Base-by-base conservation (phyloP, 1,284 basidiomycete genomes). In the Moesziomyces aphidis region DNA sequence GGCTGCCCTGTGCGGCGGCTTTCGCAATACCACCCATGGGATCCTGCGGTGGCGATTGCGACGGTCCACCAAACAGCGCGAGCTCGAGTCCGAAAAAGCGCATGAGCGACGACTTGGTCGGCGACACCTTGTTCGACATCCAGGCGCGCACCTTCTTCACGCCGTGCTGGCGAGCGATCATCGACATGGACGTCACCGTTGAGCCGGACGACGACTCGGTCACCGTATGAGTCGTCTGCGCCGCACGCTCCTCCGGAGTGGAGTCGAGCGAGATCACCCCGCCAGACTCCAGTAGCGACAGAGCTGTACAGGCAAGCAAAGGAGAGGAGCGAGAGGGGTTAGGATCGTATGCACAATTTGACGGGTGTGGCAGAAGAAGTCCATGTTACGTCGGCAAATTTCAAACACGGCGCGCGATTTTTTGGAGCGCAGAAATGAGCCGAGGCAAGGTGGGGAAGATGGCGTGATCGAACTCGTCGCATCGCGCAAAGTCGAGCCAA, bases 51-150 rank as follows among this genome's bases (percentile, higher is more conserved):
- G 68, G 60, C 2, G 63, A 62, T 42, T 77, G 75, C 4, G 63
- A 69, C 4, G 75, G 75, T 5, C 75, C 75, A 28, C 75, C 75
- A 34, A 77, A 77, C n/a, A 77, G 65, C 3, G 59, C 55, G 17
- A 77, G 58, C 39, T 73, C 61, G 19, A 77, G 68, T 23, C 75
- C 75, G n/a, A 77, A 77, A 47, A 77, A 71, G 11, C 75, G 66
- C 75, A 77, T 67, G 8, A 77, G 54, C 5, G 66, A 61, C 4
- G 68, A 48, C 46, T 77, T 77, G 50, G 75, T 63, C 43, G 61
- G 58, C n/a, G 55, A 64, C 28, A 72, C 62, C 52, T 77, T 75
- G 68, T 77, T 77, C 13, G 61, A 65, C 59, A 77, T 65, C 58
- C 61, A 75, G 11, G 74, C 71, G 21, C 60, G 55, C 13, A 73